These are phyloP conservation scores for Chimonanthus salicifolius DNA, from an alignment of 164 flowering plant genomes.

Conservation along the genomic window DNA sequence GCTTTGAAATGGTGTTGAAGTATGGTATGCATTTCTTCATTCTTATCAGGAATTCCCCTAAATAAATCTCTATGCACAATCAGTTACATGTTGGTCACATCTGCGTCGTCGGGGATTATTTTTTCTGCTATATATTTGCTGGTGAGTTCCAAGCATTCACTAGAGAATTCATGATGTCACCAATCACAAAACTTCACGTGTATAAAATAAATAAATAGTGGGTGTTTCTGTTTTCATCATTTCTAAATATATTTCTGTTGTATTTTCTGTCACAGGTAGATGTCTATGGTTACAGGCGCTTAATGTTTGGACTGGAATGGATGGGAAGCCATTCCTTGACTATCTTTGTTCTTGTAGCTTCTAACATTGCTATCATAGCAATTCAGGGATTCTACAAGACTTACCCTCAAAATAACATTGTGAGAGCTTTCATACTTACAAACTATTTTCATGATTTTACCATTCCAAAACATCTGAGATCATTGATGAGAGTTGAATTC, in stretches of 20 bases:
- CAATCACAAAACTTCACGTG: no score
- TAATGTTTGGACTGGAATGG: slow-evolving; percentile 48
- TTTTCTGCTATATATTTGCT: slow-evolving; percentile 45
- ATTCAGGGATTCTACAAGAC: slow-evolving; percentile 61
- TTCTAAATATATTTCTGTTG: neutral
- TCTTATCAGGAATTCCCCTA: slow-evolving; percentile 48
- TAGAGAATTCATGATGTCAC: no score
- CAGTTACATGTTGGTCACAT: slow-evolving; percentile 61
- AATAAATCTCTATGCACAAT: slow-evolving; percentile 62
- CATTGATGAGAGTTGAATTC: no score
- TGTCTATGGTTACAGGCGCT: slow-evolving; percentile 38
- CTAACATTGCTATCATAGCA: slow-evolving; percentile 52
- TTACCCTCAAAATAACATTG: slow-evolving; percentile 52
- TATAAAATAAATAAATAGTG: no score
- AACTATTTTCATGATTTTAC: no score
- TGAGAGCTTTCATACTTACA: slow-evolving; percentile 16
- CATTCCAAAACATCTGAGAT: no score
- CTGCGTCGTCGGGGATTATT: slow-evolving; percentile 54
- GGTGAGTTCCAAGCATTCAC: slow-evolving; percentile 36
- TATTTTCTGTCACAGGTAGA: slow-evolving; percentile 45
- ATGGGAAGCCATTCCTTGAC: slow-evolving; percentile 60
- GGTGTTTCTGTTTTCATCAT: neutral
- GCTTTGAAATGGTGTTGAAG: neutral
- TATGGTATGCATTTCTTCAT: slow-evolving; percentile 10
- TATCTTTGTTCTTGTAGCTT: slow-evolving; percentile 53